Percentiles rank a stretch among this genome's conserved stretches.
Conservation (phyloP, 108 stramenopile species). For the Hondaea fermentalgiana region DNA sequence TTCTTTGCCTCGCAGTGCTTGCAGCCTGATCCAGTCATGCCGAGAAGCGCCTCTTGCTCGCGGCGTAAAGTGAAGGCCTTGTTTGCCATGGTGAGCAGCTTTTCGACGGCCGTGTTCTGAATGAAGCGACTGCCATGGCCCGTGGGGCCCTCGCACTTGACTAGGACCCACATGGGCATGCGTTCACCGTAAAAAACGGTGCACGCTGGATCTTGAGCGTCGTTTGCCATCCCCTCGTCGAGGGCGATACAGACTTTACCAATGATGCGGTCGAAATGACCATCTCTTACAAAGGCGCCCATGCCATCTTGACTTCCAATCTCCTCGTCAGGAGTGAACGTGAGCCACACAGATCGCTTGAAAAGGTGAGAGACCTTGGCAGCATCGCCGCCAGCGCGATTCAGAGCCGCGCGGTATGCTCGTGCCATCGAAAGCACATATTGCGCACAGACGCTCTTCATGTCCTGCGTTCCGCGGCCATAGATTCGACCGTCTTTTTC, state of each 20-base stretch:
- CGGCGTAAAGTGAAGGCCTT: slow-evolving; percentile 72
- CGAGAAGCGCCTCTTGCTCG: slow-evolving; percentile 67
- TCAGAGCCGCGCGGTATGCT: background rate
- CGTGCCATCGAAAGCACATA: slow-evolving; percentile 72
- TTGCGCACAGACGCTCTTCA: slow-evolving; percentile 92
- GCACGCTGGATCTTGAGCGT: slow-evolving; percentile 48
- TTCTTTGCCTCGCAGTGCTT: slow-evolving; percentile 55
- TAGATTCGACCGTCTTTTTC: slow-evolving; percentile 71
- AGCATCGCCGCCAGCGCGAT: background rate
- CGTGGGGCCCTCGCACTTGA: slow-evolving; percentile 76
- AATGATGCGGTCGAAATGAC: slow-evolving; percentile 39
- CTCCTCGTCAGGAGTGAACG: slow-evolving; percentile 55
- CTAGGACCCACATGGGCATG: slow-evolving; percentile 74
- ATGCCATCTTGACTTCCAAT: slow-evolving; percentile 72
- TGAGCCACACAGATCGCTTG: slow-evolving; percentile 36
- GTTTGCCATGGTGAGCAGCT: slow-evolving; percentile 68
- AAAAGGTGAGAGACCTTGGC: slow-evolving; percentile 11
- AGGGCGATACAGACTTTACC: slow-evolving; percentile 61
- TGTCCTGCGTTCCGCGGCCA: slow-evolving; percentile 87
- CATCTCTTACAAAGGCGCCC: slow-evolving; percentile 63
- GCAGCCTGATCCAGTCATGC: slow-evolving; percentile 41
- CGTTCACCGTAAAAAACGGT: slow-evolving; percentile 93
- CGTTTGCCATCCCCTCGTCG: slow-evolving; percentile 74
- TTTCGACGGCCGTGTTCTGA: slow-evolving; percentile 80
- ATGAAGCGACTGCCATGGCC: slow-evolving; percentile 92